Conservation (phyloP, 805 yeast species). For the Saccharomycopsis lassenensis region DNA sequence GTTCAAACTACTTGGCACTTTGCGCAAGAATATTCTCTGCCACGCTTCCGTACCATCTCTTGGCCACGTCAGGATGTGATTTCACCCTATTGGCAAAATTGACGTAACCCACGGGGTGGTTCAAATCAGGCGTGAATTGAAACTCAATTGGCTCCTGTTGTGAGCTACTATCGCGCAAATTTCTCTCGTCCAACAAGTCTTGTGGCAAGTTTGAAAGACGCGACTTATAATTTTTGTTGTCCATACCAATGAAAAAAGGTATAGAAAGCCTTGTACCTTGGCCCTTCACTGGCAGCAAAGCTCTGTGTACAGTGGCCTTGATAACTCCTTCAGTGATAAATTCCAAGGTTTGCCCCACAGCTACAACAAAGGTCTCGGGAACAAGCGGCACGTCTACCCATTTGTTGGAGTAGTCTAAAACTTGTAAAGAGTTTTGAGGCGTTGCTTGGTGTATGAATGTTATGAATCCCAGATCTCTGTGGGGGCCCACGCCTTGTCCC, state of each 20-base stretch:
- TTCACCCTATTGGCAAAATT: conserved; percentile 11
- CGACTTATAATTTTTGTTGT: conserved; percentile 8
- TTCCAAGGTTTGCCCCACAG: conserved; percentile 52
- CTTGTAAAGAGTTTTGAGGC: conserved; percentile 42
- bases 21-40: no score
- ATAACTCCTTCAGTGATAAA: conserved; percentile 49
- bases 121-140: conserved; percentile 13
- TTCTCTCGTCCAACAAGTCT: conserved; percentile 5
- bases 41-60: conserved; percentile 13
- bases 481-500: conserved; percentile 52
- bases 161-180: conserved; percentile 1
- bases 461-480: conserved; percentile 53
- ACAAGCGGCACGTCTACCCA: conserved; percentile 47
- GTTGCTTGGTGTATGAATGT: conserved; percentile 52
- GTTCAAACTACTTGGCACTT: no score
- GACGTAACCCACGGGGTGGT: conserved; percentile 11
- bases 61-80: conserved; percentile 13
- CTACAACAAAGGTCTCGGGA: conserved; percentile 40
- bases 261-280: conserved; percentile 21
- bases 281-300: conserved; percentile 31
- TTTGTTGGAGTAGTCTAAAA: conserved; percentile 41
- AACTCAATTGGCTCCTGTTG: conserved; percentile 7
- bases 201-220: not conserved
- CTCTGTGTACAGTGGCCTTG: conserved; percentile 49
- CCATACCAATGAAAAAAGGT: conserved; percentile 19